phyloP scores from a whole-genome alignment of 805 yeast genomes.

The Candida xyloterini region DNA sequence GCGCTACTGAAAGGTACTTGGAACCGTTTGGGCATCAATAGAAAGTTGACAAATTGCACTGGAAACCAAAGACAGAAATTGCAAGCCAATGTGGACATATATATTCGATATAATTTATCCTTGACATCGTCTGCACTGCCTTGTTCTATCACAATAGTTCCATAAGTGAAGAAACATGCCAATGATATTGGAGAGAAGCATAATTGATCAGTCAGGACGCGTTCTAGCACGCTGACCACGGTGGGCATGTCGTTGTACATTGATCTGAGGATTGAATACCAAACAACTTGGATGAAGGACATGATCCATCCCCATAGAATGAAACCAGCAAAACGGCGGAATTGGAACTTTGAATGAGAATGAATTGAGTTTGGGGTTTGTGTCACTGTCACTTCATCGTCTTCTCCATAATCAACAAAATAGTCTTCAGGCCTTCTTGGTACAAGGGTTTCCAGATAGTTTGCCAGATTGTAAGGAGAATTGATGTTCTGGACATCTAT shows the following conservation, averaged over 20 bases:
- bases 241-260: constrained; percentile 79
- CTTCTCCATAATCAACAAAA: constrained; percentile 35
- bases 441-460: constrained; percentile 18
- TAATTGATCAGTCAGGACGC: constrained; percentile 87
- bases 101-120: constrained; percentile 62
- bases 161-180: constrained; percentile 76
- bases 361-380: background rate
- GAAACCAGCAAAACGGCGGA: constrained; percentile 71
- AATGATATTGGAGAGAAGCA: constrained; percentile 86
- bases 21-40: constrained; percentile 62
- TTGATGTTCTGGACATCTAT: constrained; percentile 11
- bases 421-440: constrained; percentile 21
- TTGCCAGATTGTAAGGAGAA: constrained; percentile 19
- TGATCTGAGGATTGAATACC: constrained; percentile 81
- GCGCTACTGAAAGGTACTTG: constrained; percentile 91
- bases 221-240: constrained; percentile 77
- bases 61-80: constrained; percentile 81
- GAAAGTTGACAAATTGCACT: constrained; percentile 73
- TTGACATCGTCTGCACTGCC: constrained; percentile 65
- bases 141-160: constrained; percentile 75
- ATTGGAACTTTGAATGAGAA: constrained; percentile 43
- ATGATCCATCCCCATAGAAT: constrained; percentile 83
- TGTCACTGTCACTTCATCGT: constrained; percentile 2
- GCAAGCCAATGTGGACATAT: constrained; percentile 61
- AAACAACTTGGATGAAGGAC: constrained; percentile 79